phyloP scores from a whole-genome alignment of 805 yeast species.

The Saccharomycopsis fibuligera region DNA sequence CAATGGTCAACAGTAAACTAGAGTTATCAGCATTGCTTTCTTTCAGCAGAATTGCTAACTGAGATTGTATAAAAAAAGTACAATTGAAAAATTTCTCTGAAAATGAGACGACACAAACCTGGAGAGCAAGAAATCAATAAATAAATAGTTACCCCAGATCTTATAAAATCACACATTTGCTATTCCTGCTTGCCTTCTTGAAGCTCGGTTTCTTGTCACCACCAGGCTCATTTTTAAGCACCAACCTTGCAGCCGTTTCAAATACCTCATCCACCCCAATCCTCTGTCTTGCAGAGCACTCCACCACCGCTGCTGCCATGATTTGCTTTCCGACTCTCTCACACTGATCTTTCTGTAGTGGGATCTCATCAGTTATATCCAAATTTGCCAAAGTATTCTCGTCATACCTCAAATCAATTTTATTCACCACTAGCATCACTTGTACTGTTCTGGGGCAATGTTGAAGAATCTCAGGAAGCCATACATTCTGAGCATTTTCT shows the following conservation, averaged over 20 bases:
- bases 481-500: conserved; percentile 50
- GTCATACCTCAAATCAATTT: conserved; percentile 16
- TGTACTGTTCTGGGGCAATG: conserved; percentile 29
- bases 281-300: conserved; percentile 86
- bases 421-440: conserved; percentile 21
- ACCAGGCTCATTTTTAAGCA: not conserved
- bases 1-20: too few species aligned
- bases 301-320: conserved; percentile 77
- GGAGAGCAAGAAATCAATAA: not conserved
- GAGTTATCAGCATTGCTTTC: too few species aligned
- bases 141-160: not conserved
- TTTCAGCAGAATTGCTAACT: too few species aligned
- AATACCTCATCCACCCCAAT: conserved; percentile 92
- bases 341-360: conserved; percentile 36
- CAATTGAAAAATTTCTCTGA: not conserved
- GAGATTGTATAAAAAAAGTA: not conserved
- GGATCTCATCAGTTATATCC: conserved; percentile 15
- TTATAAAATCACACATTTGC: conserved; percentile 3
- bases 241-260: conserved; percentile 71
- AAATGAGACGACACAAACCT: not conserved
- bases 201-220: not conserved
- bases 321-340: conserved; percentile 66
- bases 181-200: not conserved
- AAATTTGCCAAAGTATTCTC: conserved; percentile 14
- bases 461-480: conserved; percentile 35